Evolutionary conservation across 1,284 basidiomycete genomes (phyloP), one percentile per base, ranked within the genome.

Genomic region (Volvariella surrecta): DNA sequence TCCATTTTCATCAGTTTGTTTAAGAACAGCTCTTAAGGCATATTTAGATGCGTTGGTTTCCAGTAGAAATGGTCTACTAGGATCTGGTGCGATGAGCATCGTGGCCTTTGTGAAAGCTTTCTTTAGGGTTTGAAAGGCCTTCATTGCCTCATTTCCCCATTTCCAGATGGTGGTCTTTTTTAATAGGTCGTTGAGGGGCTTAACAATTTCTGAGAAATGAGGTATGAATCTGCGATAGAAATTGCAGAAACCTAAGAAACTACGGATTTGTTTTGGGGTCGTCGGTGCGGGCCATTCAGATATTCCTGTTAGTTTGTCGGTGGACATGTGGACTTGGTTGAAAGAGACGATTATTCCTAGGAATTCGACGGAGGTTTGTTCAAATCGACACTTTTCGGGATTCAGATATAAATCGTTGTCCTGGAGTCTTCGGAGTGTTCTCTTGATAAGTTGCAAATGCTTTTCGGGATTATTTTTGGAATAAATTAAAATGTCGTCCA

Each of bases 181-280:
- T 1, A 47, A 45, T 0, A 60, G 42, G 1, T 47, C 19, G 13
- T 52, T 49, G 1, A 60, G 42, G 1, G 57, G 56, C 52, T 21
- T 44, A 15, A 50, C 57, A 19, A 50, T 50, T 1, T 55, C 35
- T 2, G 54, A 40, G 46, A 60, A 75, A 1, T 58, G 45, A 13
- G 51, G 18, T 10, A 75, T 66, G 48, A 74, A 75, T 15, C 54
- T 48, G 1, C 63, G 48, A 42, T 74, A 63, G 43, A 62, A 64
- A 42, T 63, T 63, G 4, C 44, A 40, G 37, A 63, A 63, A n/a
- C 59, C 59, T 16, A 63, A 44, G 44, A 61, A 62, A 0, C 46
- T 49, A 51, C 50, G 49, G 0, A 59, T 46, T 31, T 59, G 43
- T 40, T 56, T 57, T 10, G 53, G 38, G 0, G 21, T 54, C n/a